Evolutionary conservation across 2,329 filamentous ascomycete species (phyloP).

Genomic region (Hansfordia pulvinata): DNA sequence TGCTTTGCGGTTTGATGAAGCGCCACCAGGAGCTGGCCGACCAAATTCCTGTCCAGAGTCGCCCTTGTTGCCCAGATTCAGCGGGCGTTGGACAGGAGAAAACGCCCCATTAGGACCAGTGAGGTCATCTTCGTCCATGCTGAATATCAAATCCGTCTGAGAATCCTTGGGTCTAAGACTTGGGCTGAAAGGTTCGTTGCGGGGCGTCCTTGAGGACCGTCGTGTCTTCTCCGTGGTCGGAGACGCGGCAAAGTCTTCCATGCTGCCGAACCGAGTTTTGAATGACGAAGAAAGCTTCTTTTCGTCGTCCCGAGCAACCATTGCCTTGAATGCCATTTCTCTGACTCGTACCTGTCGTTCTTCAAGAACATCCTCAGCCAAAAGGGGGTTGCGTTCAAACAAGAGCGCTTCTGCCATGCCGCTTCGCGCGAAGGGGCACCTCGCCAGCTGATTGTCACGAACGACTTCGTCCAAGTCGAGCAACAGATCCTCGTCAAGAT

Average conservation of each 20-base stretch:
- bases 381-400: conserved; percentile 48
- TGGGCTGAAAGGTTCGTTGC: conserved; percentile 51
- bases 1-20: conserved; percentile 22
- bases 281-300: conserved; percentile 45
- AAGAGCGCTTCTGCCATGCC: conserved; percentile 55
- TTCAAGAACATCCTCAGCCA: conserved; percentile 53
- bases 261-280: conserved; percentile 43
- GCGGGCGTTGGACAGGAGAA: conserved; percentile 15
- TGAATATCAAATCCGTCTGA: conserved; percentile 70
- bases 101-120: no score
- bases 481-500: conserved; percentile 74
- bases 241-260: conserved; percentile 43
- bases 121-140: conserved; percentile 95
- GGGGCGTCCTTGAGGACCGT: conserved; percentile 28
- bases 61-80: no score
- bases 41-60: conserved; percentile 2
- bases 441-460: conserved; percentile 67
- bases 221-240: conserved; percentile 29
- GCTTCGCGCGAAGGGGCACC: conserved; percentile 64
- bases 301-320: conserved; percentile 50
- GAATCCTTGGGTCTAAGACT: conserved; percentile 55
- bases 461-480: conserved; percentile 69
- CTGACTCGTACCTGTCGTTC: conserved; percentile 58
- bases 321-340: conserved; percentile 61
- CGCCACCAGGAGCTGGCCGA: no score